Evolutionary conservation across 2,329 filamentous ascomycete species (phyloP), one percentile per base, ranked within the genome.

Genomic region (Harringtonia lauricola): DNA sequence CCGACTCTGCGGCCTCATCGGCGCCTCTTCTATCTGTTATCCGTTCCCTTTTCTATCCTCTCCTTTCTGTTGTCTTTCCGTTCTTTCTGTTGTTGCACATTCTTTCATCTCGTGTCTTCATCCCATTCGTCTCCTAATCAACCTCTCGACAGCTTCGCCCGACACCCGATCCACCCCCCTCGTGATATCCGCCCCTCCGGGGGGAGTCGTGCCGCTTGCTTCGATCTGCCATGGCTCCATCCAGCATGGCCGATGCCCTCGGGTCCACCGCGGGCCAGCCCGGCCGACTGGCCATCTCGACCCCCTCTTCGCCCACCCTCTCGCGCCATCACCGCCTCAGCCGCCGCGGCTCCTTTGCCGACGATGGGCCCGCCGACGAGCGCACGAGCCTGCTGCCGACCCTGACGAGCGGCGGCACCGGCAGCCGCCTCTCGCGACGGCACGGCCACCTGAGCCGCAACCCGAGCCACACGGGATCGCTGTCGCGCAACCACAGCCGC

Each of bases 401-500:
- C 24, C 6, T 26, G 7, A 26, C 15, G 47, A 48, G 30, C 18
- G 18, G 21, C 42, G 47, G 17, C 49, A 47, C 17, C 44, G 54
- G 12, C 48, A 54, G 14, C 54, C 53, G n/a, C 47, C 55, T 18
- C 53, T 54, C 43, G 54, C 55, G 19, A 6, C 44, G 46, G 13
- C 46, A 41, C 3, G 55, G 55, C 10, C 38, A 47, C 24, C 50
- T 61, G 31, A 54, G 53, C 19, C 52, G 57, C 31, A 53, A 55
- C 29, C 52, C 57, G 44, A 61, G 59, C 46, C 60, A 55, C 43
- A 48, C 47, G 24, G 54, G 56, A 24, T 34, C 38, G 57, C 62
- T 40, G 24, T 57, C 59, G 39, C 65, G 66, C 47, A 65, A 78
- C 53, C 74, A 81, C 57, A 74, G 65, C 52, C 72, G 78, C 36